These are phyloP conservation scores for Mucor velutinosus DNA, from an alignment of 371 early-diverging fungal species.

Conservation along the genomic window DNA sequence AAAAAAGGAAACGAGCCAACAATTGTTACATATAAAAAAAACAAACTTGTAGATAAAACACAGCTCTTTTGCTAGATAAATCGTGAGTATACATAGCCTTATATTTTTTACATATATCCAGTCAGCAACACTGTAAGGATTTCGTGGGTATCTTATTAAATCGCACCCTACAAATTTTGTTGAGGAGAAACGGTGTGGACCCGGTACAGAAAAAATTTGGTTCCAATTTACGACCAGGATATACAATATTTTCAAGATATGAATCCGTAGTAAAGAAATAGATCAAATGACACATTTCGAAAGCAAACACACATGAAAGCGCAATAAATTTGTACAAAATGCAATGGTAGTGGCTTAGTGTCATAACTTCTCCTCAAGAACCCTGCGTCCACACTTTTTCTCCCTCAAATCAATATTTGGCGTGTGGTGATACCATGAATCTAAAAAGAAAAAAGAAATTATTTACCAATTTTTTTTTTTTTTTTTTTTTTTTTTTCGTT, in stretches of 20 bases:
- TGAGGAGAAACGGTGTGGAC: background rate
- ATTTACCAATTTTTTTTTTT: background rate
- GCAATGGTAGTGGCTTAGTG: slow-evolving; percentile 4
- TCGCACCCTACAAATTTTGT: background rate
- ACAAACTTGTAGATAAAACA: background rate
- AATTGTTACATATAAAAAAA: background rate
- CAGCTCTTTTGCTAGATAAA: background rate
- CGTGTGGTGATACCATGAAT: slow-evolving; percentile 7
- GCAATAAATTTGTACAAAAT: background rate
- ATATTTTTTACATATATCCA: background rate
- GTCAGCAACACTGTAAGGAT: background rate
- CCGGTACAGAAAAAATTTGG: background rate
- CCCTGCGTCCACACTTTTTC: slow-evolving; percentile 3
- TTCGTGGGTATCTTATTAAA: background rate
- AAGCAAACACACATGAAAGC: background rate
- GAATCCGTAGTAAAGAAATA: background rate
- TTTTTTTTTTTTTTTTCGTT: slow-evolving; percentile 4
- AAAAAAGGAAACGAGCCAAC: background rate
- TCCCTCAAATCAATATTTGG: background rate
- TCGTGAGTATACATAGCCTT: background rate
- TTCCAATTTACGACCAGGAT: background rate
- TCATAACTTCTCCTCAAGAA: background rate
- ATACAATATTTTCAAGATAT: background rate
- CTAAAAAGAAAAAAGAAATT: background rate
- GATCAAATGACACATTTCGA: background rate